A percentile compares a stretch with the other conserved stretches of the same genome.
These are phyloP conservation scores for Trichoderma lentiforme DNA, from an alignment of 2,329 filamentous ascomycete species.

Conservation along the genomic window DNA sequence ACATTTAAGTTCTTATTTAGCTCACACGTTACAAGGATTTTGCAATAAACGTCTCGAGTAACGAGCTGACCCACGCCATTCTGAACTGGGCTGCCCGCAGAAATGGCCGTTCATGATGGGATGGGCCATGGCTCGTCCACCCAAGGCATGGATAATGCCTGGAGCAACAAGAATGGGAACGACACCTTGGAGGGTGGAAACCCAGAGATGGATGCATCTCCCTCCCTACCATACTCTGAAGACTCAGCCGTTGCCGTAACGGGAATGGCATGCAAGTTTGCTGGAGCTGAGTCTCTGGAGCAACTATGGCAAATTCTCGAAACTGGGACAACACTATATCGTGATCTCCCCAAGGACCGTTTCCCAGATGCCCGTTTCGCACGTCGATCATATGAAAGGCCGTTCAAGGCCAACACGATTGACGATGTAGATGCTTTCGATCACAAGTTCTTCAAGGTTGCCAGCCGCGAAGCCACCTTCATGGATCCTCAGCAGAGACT, in stretches of 20 bases:
- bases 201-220: not conserved
- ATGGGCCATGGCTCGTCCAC: not conserved
- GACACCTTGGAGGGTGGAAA: not conserved
- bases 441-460: slow-evolving; percentile 40
- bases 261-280: slow-evolving; percentile 38
- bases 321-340: slow-evolving; percentile 14
- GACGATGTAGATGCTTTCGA: slow-evolving; percentile 33
- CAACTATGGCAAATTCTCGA: slow-evolving; percentile 32
- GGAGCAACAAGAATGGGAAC: not conserved
- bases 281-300: slow-evolving; percentile 33
- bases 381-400: not conserved
- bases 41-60: not conserved
- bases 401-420: slow-evolving; percentile 26
- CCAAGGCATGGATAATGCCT: not conserved
- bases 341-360: not conserved
- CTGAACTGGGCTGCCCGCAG: not conserved
- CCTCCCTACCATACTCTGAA: not conserved
- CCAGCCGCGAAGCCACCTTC: slow-evolving; percentile 33
- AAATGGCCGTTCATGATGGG: not conserved
- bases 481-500: slow-evolving; percentile 42
- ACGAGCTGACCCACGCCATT: not conserved
- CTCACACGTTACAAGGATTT: not conserved
- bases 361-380: not conserved
- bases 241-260: slow-evolving; percentile 33
- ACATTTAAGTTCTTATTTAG: not conserved